Conservation (phyloP, 306 rosid genomes). For the Sophora flavescens region DNA sequence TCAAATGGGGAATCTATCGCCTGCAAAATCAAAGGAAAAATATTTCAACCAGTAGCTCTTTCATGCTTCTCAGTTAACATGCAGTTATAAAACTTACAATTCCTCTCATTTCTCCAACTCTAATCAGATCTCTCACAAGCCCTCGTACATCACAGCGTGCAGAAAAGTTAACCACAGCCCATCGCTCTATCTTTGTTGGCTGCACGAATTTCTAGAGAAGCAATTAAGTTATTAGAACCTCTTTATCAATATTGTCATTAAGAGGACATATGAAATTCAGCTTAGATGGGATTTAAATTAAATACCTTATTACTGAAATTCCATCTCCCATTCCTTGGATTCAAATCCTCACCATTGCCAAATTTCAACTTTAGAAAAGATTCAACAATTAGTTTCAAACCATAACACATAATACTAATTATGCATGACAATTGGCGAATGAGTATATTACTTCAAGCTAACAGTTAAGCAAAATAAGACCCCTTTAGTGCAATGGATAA, state of each 20-base stretch:
- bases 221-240: conserved; percentile 45
- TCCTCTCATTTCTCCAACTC: conserved; percentile 74
- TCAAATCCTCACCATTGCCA: conserved; percentile 90
- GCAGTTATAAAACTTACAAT: conserved; percentile 63
- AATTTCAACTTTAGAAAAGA: conserved; percentile 68
- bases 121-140: conserved; percentile 70
- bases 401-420: background rate
- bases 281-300: conserved; percentile 23
- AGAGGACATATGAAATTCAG: too few species aligned
- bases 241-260: conserved; percentile 51
- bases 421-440: background rate
- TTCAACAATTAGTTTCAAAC: conserved; percentile 30
- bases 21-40: conserved; percentile 48
- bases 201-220: conserved; percentile 73
- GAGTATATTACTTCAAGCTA: background rate
- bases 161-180: conserved; percentile 92
- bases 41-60: conserved; percentile 10
- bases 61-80: background rate
- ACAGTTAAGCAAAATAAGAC: background rate
- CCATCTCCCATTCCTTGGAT: conserved; percentile 93
- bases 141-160: conserved; percentile 80
- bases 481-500: background rate
- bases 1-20: conserved; percentile 66
- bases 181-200: conserved; percentile 78
- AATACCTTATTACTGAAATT: conserved; percentile 79